Base-by-base conservation (phyloP, 2,329 filamentous ascomycete species). In the Fusarium siculi region DNA sequence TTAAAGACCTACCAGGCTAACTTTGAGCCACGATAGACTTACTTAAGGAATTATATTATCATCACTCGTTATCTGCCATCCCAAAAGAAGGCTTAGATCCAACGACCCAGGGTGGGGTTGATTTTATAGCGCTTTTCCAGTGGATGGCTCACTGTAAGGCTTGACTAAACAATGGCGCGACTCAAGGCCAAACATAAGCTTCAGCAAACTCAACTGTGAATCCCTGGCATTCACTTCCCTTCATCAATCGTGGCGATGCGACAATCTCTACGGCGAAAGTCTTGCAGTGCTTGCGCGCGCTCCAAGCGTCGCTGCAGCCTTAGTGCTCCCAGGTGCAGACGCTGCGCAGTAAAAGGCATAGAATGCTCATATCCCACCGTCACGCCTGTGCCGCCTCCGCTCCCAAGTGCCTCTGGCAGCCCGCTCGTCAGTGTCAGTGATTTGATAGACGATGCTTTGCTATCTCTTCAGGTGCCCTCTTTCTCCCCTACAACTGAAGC, bases 291-390 rank as follows among this genome's bases (percentile, higher is more conserved):
- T 5, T 65, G 62, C 16, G 58, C 34, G 3, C 47, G 19, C 5
- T 37, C 47, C 16, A 63, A 65, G 7, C 46, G 58, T 7, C 39
- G 57, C 3, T 65, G 62, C 9, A 52, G 32, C 9, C 62, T 65
- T 6, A n/a, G 39, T 7, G 2, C 23, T 2, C 57, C 62, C n/a
- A 49, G 25, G 5, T 65, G 62, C 34, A 43, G 39, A 7, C 62
- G 57, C 8, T 64, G 62, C 37, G 9, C 18, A 21, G 46, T 46
- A 0, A 63, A 25, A 19, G 28, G 15, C 11, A 7, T 23, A 1
- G 40, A 37, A 25, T 64, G 57, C 43, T 50, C 47, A 5, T 64
- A 64, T 39, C 62, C 57, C 5, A 46, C 2, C 2, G 25, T 63
- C 15, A 19, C 62, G 25, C 18, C 58, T 10, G 23, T 28, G 15